Evolutionary conservation across 2,329 filamentous ascomycete genomes (phyloP).

Genomic region (Colletotrichum somersetense): DNA sequence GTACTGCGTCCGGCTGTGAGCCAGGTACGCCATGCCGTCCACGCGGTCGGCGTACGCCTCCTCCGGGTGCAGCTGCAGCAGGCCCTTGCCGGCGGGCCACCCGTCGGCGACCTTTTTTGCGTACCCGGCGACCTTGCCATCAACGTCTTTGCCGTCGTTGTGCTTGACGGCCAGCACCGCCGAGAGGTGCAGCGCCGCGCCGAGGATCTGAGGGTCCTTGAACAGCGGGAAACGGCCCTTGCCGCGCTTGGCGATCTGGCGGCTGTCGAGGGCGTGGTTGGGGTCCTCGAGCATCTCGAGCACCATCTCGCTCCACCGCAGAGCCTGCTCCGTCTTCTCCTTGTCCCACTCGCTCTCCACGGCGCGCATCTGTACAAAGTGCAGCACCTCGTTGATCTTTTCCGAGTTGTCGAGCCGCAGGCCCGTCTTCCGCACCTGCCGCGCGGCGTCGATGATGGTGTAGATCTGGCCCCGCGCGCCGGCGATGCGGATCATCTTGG

Average conservation of each 20-base stretch:
- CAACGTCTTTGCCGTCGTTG: slow-evolving; percentile 48
- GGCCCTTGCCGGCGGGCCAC: slow-evolving; percentile 56
- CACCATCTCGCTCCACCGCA: slow-evolving; percentile 61
- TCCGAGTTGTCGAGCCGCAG: slow-evolving; percentile 58
- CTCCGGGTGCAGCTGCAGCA: slow-evolving; percentile 54
- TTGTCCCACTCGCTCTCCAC: slow-evolving; percentile 52
- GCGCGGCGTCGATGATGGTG: slow-evolving; percentile 64
- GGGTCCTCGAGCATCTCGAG: slow-evolving; percentile 63
- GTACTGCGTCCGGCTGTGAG: slow-evolving; percentile 50
- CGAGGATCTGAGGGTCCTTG: slow-evolving; percentile 59
- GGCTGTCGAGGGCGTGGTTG: slow-evolving; percentile 50
- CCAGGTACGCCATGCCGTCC: slow-evolving; percentile 48
- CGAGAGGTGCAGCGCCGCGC: slow-evolving; percentile 58
- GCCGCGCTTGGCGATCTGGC: slow-evolving; percentile 39
- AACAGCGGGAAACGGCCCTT: slow-evolving; percentile 47
- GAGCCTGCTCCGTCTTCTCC: slow-evolving; percentile 55
- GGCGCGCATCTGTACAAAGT: slow-evolving; percentile 58
- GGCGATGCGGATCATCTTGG: slow-evolving; percentile 57
- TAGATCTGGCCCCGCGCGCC: slow-evolving; percentile 57
- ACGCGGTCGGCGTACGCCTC: slow-evolving; percentile 46
- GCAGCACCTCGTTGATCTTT: slow-evolving; percentile 55
- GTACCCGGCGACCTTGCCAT: slow-evolving; percentile 54
- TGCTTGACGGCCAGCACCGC: slow-evolving; percentile 55
- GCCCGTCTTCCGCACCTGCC: slow-evolving; percentile 60
- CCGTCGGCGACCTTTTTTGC: slow-evolving; percentile 53